These are phyloP conservation scores for Alectoria sarmentosa DNA, from an alignment of 495 filamentous ascomycete genomes.

Conservation along the genomic window DNA sequence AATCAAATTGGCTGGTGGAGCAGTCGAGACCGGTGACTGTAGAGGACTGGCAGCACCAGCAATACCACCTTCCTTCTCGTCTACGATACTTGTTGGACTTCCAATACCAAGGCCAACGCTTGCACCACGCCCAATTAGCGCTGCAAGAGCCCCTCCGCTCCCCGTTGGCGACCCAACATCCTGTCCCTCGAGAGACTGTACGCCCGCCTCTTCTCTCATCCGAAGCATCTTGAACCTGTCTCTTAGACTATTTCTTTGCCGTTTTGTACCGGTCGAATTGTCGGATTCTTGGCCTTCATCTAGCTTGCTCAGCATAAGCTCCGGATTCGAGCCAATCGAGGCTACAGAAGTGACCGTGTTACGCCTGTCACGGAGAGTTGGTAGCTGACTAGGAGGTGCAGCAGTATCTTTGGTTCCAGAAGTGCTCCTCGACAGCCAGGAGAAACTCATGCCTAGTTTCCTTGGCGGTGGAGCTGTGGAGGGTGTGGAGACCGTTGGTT, in stretches of 20 bases:
- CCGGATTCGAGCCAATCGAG: slow-evolving; percentile 65
- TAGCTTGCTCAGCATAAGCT: slow-evolving; percentile 62
- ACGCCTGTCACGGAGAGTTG: slow-evolving; percentile 42
- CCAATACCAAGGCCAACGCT: slow-evolving; percentile 46
- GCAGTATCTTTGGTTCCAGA: slow-evolving; percentile 54
- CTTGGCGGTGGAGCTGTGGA: slow-evolving; percentile 40
- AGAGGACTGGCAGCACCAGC: slow-evolving; percentile 26
- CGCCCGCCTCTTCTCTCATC: slow-evolving; percentile 69
- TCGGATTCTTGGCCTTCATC: slow-evolving; percentile 58
- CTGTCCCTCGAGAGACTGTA: slow-evolving; percentile 38
- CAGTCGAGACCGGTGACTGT: slow-evolving; percentile 31
- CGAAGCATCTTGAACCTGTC: slow-evolving; percentile 82
- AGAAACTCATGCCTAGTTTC: slow-evolving; percentile 74
- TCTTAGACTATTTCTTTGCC: slow-evolving; percentile 61
- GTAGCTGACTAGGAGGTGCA: slow-evolving; percentile 39
- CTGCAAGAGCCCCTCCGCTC: slow-evolving; percentile 35
- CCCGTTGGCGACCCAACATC: slow-evolving; percentile 37
- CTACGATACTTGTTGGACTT: slow-evolving; percentile 48
- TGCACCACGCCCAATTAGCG: slow-evolving; percentile 38
- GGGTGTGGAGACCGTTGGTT: slow-evolving; percentile 37
- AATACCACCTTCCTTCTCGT: slow-evolving; percentile 45
- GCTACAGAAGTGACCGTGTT: slow-evolving; percentile 71
- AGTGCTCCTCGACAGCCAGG: slow-evolving; percentile 75
- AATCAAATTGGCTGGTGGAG: slow-evolving; percentile 43
- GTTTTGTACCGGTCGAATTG: slow-evolving; percentile 37